phyloP scores from a whole-genome alignment of 345 rosid genomes.

The Pugionium dolabratum region DNA sequence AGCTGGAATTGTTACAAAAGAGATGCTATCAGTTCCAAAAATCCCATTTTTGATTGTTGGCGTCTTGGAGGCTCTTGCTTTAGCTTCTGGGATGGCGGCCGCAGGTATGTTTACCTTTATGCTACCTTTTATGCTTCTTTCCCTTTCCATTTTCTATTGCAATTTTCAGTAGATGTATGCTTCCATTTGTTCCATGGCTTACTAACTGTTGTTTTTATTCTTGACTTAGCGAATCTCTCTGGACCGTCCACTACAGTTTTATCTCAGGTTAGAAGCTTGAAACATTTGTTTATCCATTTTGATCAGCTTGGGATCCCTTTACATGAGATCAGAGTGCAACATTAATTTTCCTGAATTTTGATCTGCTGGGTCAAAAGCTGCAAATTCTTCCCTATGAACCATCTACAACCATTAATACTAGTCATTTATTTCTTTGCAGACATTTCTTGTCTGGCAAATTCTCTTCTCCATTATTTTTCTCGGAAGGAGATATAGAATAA shows the following conservation, averaged over 20 bases:
- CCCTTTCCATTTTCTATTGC: slow-evolving; percentile 9
- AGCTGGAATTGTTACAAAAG: slow-evolving; percentile 82
- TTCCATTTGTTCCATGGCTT: slow-evolving; percentile 13
- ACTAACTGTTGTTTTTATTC: slow-evolving; percentile 21
- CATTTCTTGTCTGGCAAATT: slow-evolving; percentile 95
- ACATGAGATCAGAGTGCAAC: slow-evolving; percentile 8
- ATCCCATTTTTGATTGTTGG: slow-evolving; percentile 75
- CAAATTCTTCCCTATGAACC: background rate
- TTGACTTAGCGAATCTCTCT: slow-evolving; percentile 75
- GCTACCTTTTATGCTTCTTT: background rate
- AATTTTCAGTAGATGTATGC: slow-evolving; percentile 7
- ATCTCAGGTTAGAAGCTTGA: slow-evolving; percentile 69
- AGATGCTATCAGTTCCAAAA: slow-evolving; percentile 89
- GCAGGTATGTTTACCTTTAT: slow-evolving; percentile 53
- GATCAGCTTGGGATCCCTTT: too few species aligned
- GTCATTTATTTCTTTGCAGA: slow-evolving; percentile 50
- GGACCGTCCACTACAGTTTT: slow-evolving; percentile 90
- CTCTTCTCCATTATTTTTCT: slow-evolving; percentile 81
- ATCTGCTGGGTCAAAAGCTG: background rate
- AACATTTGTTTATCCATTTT: background rate
- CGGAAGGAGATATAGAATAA: slow-evolving; percentile 79
- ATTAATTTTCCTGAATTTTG: background rate
- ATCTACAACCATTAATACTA: too few species aligned
- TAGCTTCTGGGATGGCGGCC: slow-evolving; percentile 97
- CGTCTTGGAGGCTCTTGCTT: slow-evolving; percentile 82